Evolutionary conservation across 2,329 filamentous ascomycete genomes (phyloP).

Genomic region (Sordariomycetes sp.): DNA sequence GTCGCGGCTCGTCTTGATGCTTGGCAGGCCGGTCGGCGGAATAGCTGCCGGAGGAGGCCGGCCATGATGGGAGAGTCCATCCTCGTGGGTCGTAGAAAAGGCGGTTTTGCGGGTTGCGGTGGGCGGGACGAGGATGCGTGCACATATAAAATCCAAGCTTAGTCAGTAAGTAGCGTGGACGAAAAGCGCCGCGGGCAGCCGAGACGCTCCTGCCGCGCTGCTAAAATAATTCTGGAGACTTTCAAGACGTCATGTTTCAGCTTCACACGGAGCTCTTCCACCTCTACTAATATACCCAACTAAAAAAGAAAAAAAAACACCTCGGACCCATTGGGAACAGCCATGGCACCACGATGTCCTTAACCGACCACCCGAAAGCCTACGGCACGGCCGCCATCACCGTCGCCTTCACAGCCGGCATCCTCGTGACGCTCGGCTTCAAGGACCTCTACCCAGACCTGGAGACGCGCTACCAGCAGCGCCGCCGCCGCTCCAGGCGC

Average conservation of each 20-base stretch:
- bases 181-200: background rate
- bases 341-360: conserved; percentile 34
- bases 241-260: background rate
- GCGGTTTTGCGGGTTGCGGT: background rate
- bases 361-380: conserved; percentile 49
- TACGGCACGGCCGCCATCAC: conserved; percentile 57
- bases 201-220: background rate
- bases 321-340: background rate
- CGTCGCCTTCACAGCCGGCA: conserved; percentile 66
- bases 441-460: conserved; percentile 73
- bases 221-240: background rate
- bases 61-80: conserved; percentile 79
- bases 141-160: background rate
- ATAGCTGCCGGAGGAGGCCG: conserved; percentile 76
- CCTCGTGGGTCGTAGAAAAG: conserved; percentile 1
- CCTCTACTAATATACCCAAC: background rate
- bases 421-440: conserved; percentile 64
- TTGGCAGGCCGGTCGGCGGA: conserved; percentile 56
- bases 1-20: conserved; percentile 13
- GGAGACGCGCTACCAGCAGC: conserved; percentile 48
- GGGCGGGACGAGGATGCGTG: background rate
- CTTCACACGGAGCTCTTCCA: background rate
- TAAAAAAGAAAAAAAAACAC: background rate
- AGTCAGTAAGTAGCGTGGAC: background rate
- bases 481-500: conserved; percentile 19